These are phyloP conservation scores for Didymella pomorum DNA, from an alignment of 2,329 filamentous ascomycete genomes.

Conservation along the genomic window DNA sequence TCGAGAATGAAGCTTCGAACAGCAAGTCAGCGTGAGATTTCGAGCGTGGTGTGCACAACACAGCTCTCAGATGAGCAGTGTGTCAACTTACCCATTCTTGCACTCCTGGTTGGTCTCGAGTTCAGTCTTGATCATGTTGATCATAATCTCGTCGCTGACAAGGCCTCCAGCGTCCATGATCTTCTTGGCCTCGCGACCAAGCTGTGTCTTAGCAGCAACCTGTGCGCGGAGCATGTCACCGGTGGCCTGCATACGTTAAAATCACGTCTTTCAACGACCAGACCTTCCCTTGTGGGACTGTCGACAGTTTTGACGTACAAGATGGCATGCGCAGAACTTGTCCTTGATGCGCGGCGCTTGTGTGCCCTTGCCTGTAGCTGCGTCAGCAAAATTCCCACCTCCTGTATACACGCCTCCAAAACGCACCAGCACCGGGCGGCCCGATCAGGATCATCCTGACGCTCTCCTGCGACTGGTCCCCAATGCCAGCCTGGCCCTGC, in stretches of 20 bases:
- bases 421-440: constrained; percentile 93
- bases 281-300: neutral
- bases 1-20: constrained; percentile 89
- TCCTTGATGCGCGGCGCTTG: constrained; percentile 99
- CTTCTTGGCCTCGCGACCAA: constrained; percentile 98
- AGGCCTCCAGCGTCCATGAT: constrained; percentile 99
- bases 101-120: constrained; percentile 93
- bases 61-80: neutral
- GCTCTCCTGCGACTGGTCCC: constrained; percentile 61
- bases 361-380: constrained; percentile 86
- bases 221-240: constrained; percentile 99
- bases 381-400: constrained; percentile 35
- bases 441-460: constrained; percentile 98
- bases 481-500: constrained; percentile 46
- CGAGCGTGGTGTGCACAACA: neutral
- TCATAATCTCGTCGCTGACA: constrained; percentile 98
- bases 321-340: constrained; percentile 94
- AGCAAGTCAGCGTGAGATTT: neutral
- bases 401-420: neutral
- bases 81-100: constrained; percentile 79
- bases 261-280: neutral
- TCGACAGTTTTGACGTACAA: constrained; percentile 67
- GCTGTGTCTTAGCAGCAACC: constrained; percentile 94
- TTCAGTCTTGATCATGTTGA: constrained; percentile 99
- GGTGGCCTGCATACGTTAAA: constrained; percentile 72